Evolutionary conservation across 2,329 filamentous ascomycete genomes (phyloP).

Genomic region (Xenoacremonium recifei): DNA sequence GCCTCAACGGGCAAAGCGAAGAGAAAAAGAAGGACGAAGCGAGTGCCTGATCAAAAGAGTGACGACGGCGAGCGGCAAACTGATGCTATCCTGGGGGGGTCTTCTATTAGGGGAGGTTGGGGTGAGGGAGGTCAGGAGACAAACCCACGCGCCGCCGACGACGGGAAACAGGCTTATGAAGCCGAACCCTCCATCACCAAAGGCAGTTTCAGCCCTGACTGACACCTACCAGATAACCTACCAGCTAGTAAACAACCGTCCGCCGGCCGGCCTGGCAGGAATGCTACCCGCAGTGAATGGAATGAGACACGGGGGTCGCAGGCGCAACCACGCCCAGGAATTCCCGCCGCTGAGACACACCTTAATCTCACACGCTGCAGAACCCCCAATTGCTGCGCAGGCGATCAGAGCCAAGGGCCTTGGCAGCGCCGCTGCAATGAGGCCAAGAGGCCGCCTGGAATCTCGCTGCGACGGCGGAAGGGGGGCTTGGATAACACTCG

Average conservation of each 20-base stretch:
- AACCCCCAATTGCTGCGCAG: too few species aligned
- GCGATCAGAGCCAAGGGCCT: too few species aligned
- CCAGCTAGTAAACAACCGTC: neutral
- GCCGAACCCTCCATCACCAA: too few species aligned
- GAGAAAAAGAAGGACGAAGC: neutral
- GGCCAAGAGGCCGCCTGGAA: too few species aligned
- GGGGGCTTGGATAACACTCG: too few species aligned
- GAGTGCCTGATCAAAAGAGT: constrained; percentile 13
- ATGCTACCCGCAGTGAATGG: neutral
- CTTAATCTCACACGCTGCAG: neutral
- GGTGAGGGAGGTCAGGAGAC: constrained; percentile 1
- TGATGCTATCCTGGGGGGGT: neutral
- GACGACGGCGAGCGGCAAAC: constrained; percentile 7
- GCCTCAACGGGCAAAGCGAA: too few species aligned
- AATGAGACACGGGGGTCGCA: neutral
- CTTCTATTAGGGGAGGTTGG: neutral
- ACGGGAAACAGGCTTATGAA: too few species aligned
- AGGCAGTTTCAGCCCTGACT: too few species aligned
- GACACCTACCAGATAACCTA: too few species aligned
- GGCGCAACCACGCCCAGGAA: constrained; percentile 1
- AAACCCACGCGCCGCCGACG: constrained; percentile 4
- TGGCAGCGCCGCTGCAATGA: too few species aligned
- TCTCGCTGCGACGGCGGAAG: too few species aligned
- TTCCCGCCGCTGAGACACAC: neutral
- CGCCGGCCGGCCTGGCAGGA: neutral